These are phyloP conservation scores for Lavandula angustifolia DNA, from an alignment of 257 asterid species.

Conservation along the genomic window DNA sequence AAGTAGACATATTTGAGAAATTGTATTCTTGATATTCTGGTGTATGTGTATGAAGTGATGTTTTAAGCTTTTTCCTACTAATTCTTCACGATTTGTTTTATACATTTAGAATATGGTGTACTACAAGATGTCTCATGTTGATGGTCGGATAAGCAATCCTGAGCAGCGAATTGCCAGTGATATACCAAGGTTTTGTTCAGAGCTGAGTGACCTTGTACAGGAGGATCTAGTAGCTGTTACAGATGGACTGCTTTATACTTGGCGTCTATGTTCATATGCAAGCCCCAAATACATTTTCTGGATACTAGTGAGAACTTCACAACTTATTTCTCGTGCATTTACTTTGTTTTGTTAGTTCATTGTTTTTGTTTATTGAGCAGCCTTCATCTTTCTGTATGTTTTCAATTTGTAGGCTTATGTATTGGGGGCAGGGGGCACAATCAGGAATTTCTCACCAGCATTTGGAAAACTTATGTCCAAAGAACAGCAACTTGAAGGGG, in stretches of 20 bases:
- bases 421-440: conserved; percentile 86
- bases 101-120: conserved; percentile 88
- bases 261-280: conserved; percentile 99
- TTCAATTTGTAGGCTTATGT: conserved; percentile 79
- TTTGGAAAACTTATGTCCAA: conserved; percentile 91
- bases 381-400: conserved; percentile 33
- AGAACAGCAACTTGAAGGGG: conserved; percentile 98
- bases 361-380: conserved; percentile 23
- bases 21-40: conserved; percentile 26
- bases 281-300: conserved; percentile 96
- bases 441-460: conserved; percentile 87
- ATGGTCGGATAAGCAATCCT: conserved; percentile 90
- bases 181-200: conserved; percentile 92
- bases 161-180: conserved; percentile 99
- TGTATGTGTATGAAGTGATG: conserved; percentile 9
- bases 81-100: conserved; percentile 28
- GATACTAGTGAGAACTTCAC: conserved; percentile 69
- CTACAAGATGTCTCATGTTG: conserved; percentile 97
- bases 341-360: conserved; percentile 17
- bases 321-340: conserved; percentile 18
- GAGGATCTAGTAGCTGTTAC: conserved; percentile 92
- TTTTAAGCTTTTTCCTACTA: conserved; percentile 14
- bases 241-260: conserved; percentile 88
- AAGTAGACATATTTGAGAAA: conserved; percentile 17
- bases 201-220: conserved; percentile 96